These are phyloP conservation scores for Citropsis articulata DNA, from an alignment of 345 rosid genomes.

Conservation along the genomic window DNA sequence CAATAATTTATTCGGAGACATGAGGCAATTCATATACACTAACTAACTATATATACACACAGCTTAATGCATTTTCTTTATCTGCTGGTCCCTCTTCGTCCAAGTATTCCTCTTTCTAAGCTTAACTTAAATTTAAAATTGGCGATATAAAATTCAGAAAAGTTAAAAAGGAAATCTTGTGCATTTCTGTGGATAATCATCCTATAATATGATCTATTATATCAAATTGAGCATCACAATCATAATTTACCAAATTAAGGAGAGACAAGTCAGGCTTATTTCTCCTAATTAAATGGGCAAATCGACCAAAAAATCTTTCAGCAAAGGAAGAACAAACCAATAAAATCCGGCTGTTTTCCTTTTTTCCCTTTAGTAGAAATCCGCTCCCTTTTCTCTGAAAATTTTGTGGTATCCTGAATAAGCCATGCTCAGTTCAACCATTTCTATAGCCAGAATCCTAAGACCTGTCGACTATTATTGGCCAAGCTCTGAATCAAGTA, in stretches of 20 bases:
- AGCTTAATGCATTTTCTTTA: neutral
- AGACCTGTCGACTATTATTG: constrained; percentile 5
- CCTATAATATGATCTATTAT: neutral
- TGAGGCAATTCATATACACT: too few relatives aligned
- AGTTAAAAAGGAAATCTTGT: too few relatives aligned
- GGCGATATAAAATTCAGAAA: neutral
- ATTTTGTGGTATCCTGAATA: neutral
- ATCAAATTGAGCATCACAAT: neutral
- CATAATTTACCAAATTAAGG: neutral
- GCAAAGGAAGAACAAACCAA: neutral
- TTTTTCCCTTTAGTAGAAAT: neutral
- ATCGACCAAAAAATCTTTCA: neutral
- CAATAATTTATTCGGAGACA: neutral
- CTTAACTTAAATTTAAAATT: too few relatives aligned
- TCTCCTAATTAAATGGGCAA: neutral
- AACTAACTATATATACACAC: neutral
- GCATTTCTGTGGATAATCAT: neutral
- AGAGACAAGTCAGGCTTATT: neutral
- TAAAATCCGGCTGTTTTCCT: neutral
- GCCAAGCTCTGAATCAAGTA: constrained; percentile 1
- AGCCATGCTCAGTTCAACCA: neutral
- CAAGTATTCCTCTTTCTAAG: neutral
- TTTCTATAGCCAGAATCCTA: neutral
- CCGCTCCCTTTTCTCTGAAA: neutral
- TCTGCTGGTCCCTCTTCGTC: neutral